Base-by-base conservation (phyloP, 306 rosid species). In the Mucuna pruriens region DNA sequence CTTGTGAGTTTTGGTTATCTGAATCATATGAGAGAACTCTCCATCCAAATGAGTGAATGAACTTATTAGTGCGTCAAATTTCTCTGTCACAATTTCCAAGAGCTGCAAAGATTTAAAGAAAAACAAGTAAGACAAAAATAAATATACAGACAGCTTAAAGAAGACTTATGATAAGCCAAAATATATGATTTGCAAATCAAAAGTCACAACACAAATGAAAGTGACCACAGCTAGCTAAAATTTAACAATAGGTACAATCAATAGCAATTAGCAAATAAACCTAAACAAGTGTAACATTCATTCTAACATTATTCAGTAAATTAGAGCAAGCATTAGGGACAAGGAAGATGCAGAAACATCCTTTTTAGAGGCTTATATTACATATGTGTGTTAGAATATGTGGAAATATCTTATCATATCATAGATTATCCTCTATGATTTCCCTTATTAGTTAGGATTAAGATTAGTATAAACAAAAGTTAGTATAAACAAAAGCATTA, bases 21-120 rank as follows among this genome's bases (percentile, higher is more conserved):
- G 92, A 72, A 90, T 85, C 98, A 92, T 85, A 66, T 85, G 84
- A 57, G 90, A 90, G 82, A 94, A 92, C 84, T 92, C 97, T 20
- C 55, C 86, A 86, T 94, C 94, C 87, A 94, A 87, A 84, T 94
- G 98, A 76, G 94, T 90, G 90, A 88, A 92, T 19, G 94, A 92
- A 84, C 86, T 84, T 48, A 92, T 81, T 85, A 90, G 83, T 34
- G 86, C 26, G 38, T 89, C 97, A 87, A 94, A 87, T 86, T 92
- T 90, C 90, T 92, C 97, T 62, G 90, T 85, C 51, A 89, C 84
- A 73, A 68, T 66, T 72, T 90, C 95, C 85, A 90, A 83, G 76
- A 94, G 92, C 98, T 94, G 98, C 87, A 90, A 83, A 68, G 58
- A 49, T 77, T 66, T 45, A 48, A 72, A 46, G 78, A 85, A 57